Base-by-base conservation (phyloP, 169 alveolate species). In the Perkinsus chesapeaki region DNA sequence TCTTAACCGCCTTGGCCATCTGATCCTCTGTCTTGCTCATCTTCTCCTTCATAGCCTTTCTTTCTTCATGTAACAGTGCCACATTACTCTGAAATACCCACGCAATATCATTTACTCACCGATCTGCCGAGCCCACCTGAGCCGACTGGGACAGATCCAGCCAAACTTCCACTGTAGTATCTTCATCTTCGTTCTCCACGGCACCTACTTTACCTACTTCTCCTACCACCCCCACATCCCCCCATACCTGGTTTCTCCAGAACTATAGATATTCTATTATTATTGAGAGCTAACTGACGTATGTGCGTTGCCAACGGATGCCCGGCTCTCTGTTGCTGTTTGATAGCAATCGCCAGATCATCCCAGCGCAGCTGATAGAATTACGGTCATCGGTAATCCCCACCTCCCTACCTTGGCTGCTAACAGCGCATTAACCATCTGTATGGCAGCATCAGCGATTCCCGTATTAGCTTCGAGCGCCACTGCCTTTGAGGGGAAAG, bases 21-120 rank as follows among this genome's bases (percentile, higher is more conserved):
- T 98, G 98, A 37, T 95, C 96, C 93, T 95, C 95, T 0, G 99
- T 98, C 92, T 98, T 97, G 37, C 95, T 95, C 93, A 98, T 96
- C 95, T 98, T 98, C 23, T 95, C 96, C 47, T 96, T 96, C 92
- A 97, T 94, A 36, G 93, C 95, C 95, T 98, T 98, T 94, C 98
- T 98, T 48, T 96, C 95, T 92, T 94, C 96, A 93, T 97, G 98
- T 93, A 98, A 96, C 60, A 95, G 96, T 82, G 98, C 96, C 73
- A 98, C 96, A 95, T 98, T 98, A 93, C 37, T 34, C 82, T 60
- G 23, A 1, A 1, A 7, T 20, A 60, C 31, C 23, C 60, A 16
- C 5, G 60, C 5, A 43, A 43, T 9, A 43, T n/a, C n/a, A n/a
- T n/a, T n/a, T n/a, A n/a, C n/a, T n/a, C n/a, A n/a, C n/a, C n/a